Conservation (phyloP, 2,329 filamentous ascomycete species). For the Exophiala phaeomuriformis region DNA sequence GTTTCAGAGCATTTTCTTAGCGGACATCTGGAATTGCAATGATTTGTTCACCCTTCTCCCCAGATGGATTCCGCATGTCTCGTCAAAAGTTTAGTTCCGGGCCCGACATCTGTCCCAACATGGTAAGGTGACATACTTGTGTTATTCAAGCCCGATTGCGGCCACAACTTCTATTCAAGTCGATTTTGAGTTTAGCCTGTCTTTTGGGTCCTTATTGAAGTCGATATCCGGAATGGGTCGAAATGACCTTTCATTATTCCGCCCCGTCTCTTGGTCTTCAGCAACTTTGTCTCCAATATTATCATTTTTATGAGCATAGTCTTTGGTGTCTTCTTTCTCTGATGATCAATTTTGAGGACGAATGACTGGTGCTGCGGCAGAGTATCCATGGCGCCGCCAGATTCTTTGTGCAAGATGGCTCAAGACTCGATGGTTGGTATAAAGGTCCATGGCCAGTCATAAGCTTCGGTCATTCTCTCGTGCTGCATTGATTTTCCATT, state of each 20-base stretch:
- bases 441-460: not conserved
- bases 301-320: slow-evolving; percentile 6
- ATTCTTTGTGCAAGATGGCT: slow-evolving; percentile 7
- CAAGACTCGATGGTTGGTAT: not conserved
- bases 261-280: not conserved
- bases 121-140: slow-evolving; percentile 6
- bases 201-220: slow-evolving; percentile 7
- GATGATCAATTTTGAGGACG: not conserved
- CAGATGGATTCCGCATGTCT: not conserved
- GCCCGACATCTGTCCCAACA: not conserved
- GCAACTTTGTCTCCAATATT: slow-evolving; percentile 9
- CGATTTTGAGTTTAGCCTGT: slow-evolving; percentile 7
- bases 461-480: not conserved
- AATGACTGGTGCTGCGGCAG: not conserved
- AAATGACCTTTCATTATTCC: not conserved
- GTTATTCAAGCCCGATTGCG: slow-evolving; percentile 9
- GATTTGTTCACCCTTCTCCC: not conserved
- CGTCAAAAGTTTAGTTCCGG: not conserved
- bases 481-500: too few relatives aligned
- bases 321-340: slow-evolving; percentile 5
- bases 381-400: not conserved
- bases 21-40: slow-evolving; percentile 13
- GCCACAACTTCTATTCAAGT: slow-evolving; percentile 10
- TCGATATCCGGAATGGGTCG: slow-evolving; percentile 6
- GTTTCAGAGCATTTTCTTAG: slow-evolving; percentile 7